Conservation (phyloP, 306 rosid species). For the Vicia sativa region DNA sequence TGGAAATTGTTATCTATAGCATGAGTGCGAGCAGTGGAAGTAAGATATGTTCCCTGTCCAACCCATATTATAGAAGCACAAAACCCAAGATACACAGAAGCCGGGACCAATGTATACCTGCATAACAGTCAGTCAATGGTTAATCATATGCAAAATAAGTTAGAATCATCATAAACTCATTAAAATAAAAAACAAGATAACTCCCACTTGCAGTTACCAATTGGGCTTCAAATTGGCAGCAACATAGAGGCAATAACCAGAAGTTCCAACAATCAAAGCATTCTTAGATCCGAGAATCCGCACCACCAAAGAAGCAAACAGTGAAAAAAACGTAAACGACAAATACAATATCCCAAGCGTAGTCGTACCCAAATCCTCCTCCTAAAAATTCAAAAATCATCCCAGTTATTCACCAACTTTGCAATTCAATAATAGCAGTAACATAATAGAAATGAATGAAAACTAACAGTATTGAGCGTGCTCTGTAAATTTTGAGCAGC, state of each 20-base stretch:
- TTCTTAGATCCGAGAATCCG: slow-evolving; percentile 74
- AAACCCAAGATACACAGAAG: slow-evolving; percentile 86
- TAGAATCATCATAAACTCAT: too few relatives aligned
- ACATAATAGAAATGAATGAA: not conserved
- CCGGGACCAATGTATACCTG: slow-evolving; percentile 96
- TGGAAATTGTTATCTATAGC: slow-evolving; percentile 60
- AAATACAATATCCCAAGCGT: slow-evolving; percentile 78
- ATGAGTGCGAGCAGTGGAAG: slow-evolving; percentile 78
- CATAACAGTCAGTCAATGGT: slow-evolving; percentile 23
- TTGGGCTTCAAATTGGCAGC: slow-evolving; percentile 86
- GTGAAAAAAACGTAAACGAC: slow-evolving; percentile 78
- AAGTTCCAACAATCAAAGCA: slow-evolving; percentile 78
- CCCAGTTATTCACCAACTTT: not conserved
- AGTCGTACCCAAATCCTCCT: slow-evolving; percentile 73
- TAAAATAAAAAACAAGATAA: not conserved
- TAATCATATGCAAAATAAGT: too few relatives aligned
- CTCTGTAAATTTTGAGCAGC: slow-evolving; percentile 91
- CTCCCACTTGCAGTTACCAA: slow-evolving; percentile 49
- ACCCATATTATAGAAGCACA: slow-evolving; percentile 97
- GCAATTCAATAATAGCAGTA: not conserved
- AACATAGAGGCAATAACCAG: slow-evolving; percentile 79
- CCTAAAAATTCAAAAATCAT: slow-evolving; percentile 52
- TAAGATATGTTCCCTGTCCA: slow-evolving; percentile 94
- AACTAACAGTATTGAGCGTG: slow-evolving; percentile 74
- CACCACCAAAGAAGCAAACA: slow-evolving; percentile 82